phyloP scores from a whole-genome alignment of 306 rosid genomes.

The Pyrus betulifolia region DNA sequence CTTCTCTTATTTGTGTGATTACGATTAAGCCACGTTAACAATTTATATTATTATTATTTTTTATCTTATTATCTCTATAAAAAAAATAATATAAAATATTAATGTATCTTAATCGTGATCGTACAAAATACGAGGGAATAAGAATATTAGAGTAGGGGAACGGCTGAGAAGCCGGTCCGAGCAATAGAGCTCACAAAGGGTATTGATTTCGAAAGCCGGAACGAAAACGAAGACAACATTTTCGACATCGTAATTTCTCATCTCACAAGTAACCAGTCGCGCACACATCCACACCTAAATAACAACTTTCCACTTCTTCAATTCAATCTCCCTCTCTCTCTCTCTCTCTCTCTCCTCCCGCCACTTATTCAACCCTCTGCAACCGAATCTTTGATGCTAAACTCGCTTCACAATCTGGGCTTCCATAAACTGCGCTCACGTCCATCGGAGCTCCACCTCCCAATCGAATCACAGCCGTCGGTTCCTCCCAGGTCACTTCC shows the following conservation, averaged over 20 bases:
- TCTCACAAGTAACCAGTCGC: neutral
- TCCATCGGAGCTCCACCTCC: neutral
- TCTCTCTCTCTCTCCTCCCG: neutral
- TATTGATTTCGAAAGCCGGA: too few species aligned
- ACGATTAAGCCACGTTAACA: too few species aligned
- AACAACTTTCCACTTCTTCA: neutral
- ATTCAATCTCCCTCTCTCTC: neutral
- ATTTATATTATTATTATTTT: too few species aligned
- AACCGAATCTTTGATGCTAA: neutral
- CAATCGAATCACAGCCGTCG: neutral
- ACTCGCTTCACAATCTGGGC: neutral
- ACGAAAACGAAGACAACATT: too few species aligned
- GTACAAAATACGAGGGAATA: too few species aligned
- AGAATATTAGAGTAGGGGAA: rapidly evolving
- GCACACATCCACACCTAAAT: neutral
- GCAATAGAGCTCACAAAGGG: too few species aligned
- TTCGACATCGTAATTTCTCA: neutral
- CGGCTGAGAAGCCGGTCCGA: too few species aligned
- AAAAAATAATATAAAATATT: too few species aligned
- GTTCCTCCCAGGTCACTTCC: conserved; percentile 20
- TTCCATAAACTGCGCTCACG: neutral
- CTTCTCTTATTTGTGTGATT: too few species aligned
- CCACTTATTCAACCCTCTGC: neutral
- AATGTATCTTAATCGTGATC: too few species aligned
- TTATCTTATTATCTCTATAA: too few species aligned